Base-by-base conservation (phyloP, 805 yeast species). In the Sugiyamaella valdiviana region DNA sequence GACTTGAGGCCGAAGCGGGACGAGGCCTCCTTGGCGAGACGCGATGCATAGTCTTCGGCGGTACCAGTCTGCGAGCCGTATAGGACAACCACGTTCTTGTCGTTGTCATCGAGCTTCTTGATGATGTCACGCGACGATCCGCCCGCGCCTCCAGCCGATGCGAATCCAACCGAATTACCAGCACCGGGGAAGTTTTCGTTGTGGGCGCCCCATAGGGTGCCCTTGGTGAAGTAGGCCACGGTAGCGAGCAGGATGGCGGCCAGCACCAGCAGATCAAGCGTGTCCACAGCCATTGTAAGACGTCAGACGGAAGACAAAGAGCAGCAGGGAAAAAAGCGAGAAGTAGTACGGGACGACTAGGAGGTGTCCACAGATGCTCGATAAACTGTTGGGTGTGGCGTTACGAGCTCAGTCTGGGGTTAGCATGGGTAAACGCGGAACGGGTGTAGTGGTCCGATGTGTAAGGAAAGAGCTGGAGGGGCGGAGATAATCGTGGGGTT, bases 51-150 rank as follows among this genome's bases (percentile, higher is more conserved):
- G 63, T 93, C 99, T 69, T 93, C 99, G 39, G 98, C 96, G 15
- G 99, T 93, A 55, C 99, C 99, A 4, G 99, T 93, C 69, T 93
- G 99, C 12, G 98, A 90, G 15, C 96, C 98, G 64, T 77, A 93
- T 52, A 93, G 76, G 2, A 93, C 83, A 39, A 89, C 71, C 35
- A 85, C 83, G 55, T 84, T 83, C 68, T 91, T 90, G 52, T 77
- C 75, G 59, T 81, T 80, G 36, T 71, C 70, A 44, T 71, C 70
- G 57, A 91, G 58, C 40, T 52, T 57, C 42, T 60, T 57, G 32
- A 66, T 56, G 39, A 71, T 57, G 51, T 63, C 59, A 15, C 66
- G 51, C 9, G 53, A 44, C 20, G 35, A 36, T 36, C 46, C 51
- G 4, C 57, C 54, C 6, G 51, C 60, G 45, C 44, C 52, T 49